Evolutionary conservation across 2,329 filamentous ascomycete genomes (phyloP).

Genomic region (Cladorrhinum sp.): DNA sequence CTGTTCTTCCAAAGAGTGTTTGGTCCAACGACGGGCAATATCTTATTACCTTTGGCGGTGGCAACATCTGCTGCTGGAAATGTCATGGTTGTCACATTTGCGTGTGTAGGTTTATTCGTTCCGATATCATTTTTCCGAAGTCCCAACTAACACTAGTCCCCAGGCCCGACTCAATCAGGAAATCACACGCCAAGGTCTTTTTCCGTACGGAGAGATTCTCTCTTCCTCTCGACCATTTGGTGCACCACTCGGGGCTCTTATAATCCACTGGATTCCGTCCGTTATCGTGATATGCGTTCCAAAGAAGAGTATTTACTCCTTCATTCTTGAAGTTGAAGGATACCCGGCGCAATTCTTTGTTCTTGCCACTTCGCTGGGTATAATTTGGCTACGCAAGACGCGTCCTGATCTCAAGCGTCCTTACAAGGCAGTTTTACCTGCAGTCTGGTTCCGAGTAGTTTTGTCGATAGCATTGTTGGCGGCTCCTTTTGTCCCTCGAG

Average conservation of each 20-base stretch:
- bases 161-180: slow-evolving; percentile 70
- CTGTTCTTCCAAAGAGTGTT: slow-evolving; percentile 66
- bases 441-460: slow-evolving; percentile 53
- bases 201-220: slow-evolving; percentile 59
- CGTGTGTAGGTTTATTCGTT: slow-evolving; percentile 53
- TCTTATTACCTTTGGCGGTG: slow-evolving; percentile 60
- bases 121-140: not conserved
- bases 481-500: slow-evolving; percentile 61
- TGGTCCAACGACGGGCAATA: slow-evolving; percentile 54
- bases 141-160: not conserved
- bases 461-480: slow-evolving; percentile 55
- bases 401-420: slow-evolving; percentile 60
- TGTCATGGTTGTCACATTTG: slow-evolving; percentile 70
- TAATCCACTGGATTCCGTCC: slow-evolving; percentile 68
- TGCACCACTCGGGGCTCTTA: slow-evolving; percentile 63
- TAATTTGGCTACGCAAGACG: slow-evolving; percentile 58
- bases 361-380: slow-evolving; percentile 54
- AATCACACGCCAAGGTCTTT: slow-evolving; percentile 67
- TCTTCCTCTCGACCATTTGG: slow-evolving; percentile 66
- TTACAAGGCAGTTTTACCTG: slow-evolving; percentile 62
- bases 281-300: slow-evolving; percentile 64
- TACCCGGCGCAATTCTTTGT: slow-evolving; percentile 63
- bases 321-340: slow-evolving; percentile 70
- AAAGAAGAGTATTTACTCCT: slow-evolving; percentile 65
- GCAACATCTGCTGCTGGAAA: slow-evolving; percentile 68